Evolutionary conservation across 345 rosid species (phyloP).

Genomic region (Arabidopsis suecica): DNA sequence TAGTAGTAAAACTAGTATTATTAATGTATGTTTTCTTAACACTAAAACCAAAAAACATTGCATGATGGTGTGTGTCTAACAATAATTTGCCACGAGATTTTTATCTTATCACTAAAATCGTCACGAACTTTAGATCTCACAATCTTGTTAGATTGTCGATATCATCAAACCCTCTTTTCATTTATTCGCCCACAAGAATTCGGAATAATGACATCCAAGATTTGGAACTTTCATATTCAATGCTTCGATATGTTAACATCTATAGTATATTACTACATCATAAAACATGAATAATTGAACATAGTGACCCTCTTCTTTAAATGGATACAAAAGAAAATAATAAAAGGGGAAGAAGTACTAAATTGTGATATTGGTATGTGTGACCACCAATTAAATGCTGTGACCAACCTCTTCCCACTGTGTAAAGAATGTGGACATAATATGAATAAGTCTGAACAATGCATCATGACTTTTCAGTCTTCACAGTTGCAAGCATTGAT

Average conservation of each 20-base stretch:
- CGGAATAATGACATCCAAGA: constrained; percentile 10
- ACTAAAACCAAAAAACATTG: too few species aligned
- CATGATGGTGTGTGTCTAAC: too few species aligned
- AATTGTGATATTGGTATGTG: constrained; percentile 32
- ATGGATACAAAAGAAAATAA: background rate
- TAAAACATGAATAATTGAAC: background rate
- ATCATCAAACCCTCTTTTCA: constrained; percentile 39
- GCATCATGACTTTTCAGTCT: constrained; percentile 5
- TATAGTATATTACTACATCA: background rate
- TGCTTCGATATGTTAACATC: constrained; percentile 26
- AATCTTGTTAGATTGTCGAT: constrained; percentile 25
- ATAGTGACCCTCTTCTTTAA: constrained; percentile 11
- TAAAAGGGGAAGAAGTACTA: constrained; percentile 15
- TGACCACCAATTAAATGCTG: constrained; percentile 42
- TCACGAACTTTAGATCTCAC: constrained; percentile 26
- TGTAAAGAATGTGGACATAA: constrained; percentile 33
- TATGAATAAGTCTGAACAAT: constrained; percentile 14
- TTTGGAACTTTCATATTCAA: constrained; percentile 29
- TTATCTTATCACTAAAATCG: background rate
- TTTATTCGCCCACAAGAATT: constrained; percentile 11
- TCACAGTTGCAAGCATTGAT: constrained; percentile 40
- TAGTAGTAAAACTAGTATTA: background rate
- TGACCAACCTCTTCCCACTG: constrained; percentile 24
- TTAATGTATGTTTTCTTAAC: too few species aligned
- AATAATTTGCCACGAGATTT: background rate